phyloP scores from a whole-genome alignment of 495 filamentous ascomycete genomes.

The Schizothecium vesticola region DNA sequence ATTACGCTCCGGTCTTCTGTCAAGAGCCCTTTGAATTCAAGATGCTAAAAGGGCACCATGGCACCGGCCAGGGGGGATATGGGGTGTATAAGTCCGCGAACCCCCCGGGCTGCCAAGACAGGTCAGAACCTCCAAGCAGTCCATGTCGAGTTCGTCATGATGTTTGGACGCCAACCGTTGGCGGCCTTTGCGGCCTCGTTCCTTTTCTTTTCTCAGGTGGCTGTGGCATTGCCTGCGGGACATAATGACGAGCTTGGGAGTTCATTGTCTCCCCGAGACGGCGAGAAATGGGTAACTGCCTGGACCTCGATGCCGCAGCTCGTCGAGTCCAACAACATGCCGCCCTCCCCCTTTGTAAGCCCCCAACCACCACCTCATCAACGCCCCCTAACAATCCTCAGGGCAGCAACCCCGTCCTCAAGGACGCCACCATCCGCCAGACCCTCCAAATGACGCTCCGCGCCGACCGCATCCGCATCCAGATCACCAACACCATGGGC shows the following conservation, averaged over 20 bases:
- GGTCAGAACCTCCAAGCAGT: not conserved
- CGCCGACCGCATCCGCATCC: slow-evolving; percentile 52
- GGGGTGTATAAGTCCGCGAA: not conserved
- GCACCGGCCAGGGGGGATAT: not conserved
- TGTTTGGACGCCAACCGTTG: not conserved
- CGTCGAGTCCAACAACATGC: slow-evolving; percentile 57
- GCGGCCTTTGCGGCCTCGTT: not conserved
- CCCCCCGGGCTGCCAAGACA: not conserved
- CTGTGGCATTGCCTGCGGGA: slow-evolving; percentile 4
- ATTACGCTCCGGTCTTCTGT: slow-evolving; percentile 12
- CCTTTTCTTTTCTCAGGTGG: slow-evolving; percentile 5
- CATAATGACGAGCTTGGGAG: not conserved
- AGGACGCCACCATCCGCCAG: slow-evolving; percentile 61
- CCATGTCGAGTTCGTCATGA: not conserved
- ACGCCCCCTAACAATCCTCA: slow-evolving; percentile 4
- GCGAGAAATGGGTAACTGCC: slow-evolving; percentile 56
- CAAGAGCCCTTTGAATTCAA: not conserved
- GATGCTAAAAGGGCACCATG: not conserved
- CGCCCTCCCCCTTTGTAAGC: slow-evolving; percentile 54
- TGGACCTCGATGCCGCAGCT: slow-evolving; percentile 66
- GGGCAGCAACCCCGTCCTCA: slow-evolving; percentile 24
- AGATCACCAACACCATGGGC: slow-evolving; percentile 66
- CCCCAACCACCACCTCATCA: not conserved
- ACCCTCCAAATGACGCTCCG: slow-evolving; percentile 57
- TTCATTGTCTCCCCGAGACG: slow-evolving; percentile 3